Percentiles rank a stretch among this genome's conserved stretches.
Conservation (phyloP, 2,329 filamentous ascomycete genomes). For the Claviceps spartinae region DNA sequence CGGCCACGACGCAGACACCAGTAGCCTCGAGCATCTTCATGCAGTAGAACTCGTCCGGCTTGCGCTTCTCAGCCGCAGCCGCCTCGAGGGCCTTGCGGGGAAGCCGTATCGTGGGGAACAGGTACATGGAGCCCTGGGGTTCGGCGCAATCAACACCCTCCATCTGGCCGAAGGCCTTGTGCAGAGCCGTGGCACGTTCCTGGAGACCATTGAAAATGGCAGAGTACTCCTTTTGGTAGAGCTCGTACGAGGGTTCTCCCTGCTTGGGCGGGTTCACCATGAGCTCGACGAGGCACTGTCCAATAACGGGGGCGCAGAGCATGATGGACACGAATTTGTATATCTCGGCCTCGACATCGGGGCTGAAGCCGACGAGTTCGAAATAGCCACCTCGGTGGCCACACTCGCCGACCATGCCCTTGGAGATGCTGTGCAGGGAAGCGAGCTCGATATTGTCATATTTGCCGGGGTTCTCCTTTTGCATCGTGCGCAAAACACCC, state of each 20-base stretch:
- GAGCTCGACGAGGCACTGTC: slow-evolving; percentile 90
- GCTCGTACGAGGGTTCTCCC: slow-evolving; percentile 70
- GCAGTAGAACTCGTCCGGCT: slow-evolving; percentile 88
- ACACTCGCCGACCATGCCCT: slow-evolving; percentile 98
- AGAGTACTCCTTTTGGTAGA: slow-evolving; percentile 78
- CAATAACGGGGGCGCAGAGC: slow-evolving; percentile 87
- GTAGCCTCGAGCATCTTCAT: slow-evolving; percentile 83
- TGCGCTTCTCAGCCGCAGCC: slow-evolving; percentile 58
- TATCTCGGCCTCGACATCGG: slow-evolving; percentile 76
- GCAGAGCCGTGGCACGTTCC: slow-evolving; percentile 69
- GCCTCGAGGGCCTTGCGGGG: slow-evolving; percentile 63
- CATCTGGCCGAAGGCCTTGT: slow-evolving; percentile 86
- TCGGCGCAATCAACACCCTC: slow-evolving; percentile 84
- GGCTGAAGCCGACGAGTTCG: slow-evolving; percentile 82
- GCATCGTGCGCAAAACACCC: slow-evolving; percentile 66
- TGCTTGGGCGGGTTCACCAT: slow-evolving; percentile 90
- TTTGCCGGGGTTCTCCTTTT: slow-evolving; percentile 57
- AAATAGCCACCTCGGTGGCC: slow-evolving; percentile 97
- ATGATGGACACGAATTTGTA: slow-evolving; percentile 99
- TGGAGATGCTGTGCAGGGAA: slow-evolving; percentile 85
- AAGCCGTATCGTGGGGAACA: slow-evolving; percentile 87
- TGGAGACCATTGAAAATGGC: slow-evolving; percentile 66
- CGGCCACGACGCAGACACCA: slow-evolving; percentile 86
- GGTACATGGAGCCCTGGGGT: slow-evolving; percentile 95
- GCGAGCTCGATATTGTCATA: slow-evolving; percentile 82